Conservation (phyloP, 2,329 filamentous ascomycete genomes). For the Fusarium concolor region DNA sequence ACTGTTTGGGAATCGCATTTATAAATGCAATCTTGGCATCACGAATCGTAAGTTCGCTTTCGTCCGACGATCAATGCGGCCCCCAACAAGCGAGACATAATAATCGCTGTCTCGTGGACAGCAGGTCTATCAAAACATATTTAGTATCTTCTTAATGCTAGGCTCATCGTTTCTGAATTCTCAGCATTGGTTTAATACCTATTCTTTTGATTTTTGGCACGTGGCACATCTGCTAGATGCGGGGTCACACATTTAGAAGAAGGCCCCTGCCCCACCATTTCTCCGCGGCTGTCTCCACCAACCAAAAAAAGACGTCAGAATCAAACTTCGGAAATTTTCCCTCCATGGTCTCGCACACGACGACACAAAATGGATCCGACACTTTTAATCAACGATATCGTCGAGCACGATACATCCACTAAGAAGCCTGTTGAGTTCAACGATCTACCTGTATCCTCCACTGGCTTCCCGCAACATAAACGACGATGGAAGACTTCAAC, state of each 20-base stretch:
- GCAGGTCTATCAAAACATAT: no score
- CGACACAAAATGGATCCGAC: constrained; percentile 52
- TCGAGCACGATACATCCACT: constrained; percentile 74
- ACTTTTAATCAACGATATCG: constrained; percentile 79
- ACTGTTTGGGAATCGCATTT: neutral
- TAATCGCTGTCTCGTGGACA: neutral
- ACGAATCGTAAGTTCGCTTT: constrained; percentile 2
- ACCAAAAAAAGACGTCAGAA: constrained; percentile 39
- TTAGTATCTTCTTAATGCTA: no score
- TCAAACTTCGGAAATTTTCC: constrained; percentile 10
- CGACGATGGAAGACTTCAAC: constrained; percentile 78
- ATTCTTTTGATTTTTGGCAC: constrained; percentile 18
- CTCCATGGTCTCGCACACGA: constrained; percentile 1
- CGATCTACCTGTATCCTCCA: constrained; percentile 57
- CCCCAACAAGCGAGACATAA: neutral
- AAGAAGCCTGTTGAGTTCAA: constrained; percentile 72
- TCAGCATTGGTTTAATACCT: neutral
- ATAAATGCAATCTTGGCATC: constrained; percentile 2
- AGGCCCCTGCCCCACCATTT: constrained; percentile 39
- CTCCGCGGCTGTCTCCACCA: constrained; percentile 34
- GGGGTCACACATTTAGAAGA: constrained; percentile 14
- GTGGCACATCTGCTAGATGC: constrained; percentile 31
- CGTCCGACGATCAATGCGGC: neutral
- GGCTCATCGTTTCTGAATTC: neutral
- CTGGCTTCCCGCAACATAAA: constrained; percentile 91